These are phyloP conservation scores for Nectriaceae sp. DNA, from an alignment of 2,329 filamentous ascomycete genomes.

Conservation along the genomic window DNA sequence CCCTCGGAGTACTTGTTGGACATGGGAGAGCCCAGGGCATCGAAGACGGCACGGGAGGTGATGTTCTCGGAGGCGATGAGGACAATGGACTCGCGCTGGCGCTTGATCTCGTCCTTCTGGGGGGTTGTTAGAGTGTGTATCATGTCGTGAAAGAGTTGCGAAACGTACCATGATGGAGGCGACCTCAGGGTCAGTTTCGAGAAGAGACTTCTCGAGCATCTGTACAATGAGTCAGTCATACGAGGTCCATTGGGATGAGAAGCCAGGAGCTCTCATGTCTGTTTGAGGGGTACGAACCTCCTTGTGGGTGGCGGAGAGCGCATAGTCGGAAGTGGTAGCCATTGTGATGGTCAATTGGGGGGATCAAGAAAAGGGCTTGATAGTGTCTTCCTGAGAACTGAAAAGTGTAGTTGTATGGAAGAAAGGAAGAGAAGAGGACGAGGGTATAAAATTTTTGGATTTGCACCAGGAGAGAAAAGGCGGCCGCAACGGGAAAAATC, in stretches of 20 bases:
- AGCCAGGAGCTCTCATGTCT: neutral
- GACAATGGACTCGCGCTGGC: constrained; percentile 97
- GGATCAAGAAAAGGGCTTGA: constrained; percentile 8
- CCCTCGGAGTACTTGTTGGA: constrained; percentile 99
- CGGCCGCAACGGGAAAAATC: neutral
- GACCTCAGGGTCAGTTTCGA: constrained; percentile 91
- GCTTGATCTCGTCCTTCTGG: constrained; percentile 89
- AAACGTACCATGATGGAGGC: constrained; percentile 88
- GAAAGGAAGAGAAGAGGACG: constrained; percentile 7
- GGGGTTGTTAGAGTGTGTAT: constrained; percentile 32
- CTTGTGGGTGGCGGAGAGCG: constrained; percentile 56
- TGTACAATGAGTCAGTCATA: constrained; percentile 38
- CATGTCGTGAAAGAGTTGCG: neutral
- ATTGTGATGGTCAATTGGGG: constrained; percentile 32
- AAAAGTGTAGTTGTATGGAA: neutral
- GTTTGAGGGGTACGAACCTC: constrained; percentile 42
- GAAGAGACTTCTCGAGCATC: constrained; percentile 95
- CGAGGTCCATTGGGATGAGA: neutral
- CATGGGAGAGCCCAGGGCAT: constrained; percentile 92
- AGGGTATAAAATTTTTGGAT: constrained; percentile 20
- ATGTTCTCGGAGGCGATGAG: constrained; percentile 99
- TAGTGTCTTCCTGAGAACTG: neutral
- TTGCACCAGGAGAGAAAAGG: neutral
- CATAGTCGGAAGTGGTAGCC: constrained; percentile 50
- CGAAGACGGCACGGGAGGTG: constrained; percentile 96